A percentile compares a stretch with the other conserved stretches of the same genome.
phyloP scores from a whole-genome alignment of 2,329 filamentous ascomycete genomes.

The Cercospora zeae-maydis region DNA sequence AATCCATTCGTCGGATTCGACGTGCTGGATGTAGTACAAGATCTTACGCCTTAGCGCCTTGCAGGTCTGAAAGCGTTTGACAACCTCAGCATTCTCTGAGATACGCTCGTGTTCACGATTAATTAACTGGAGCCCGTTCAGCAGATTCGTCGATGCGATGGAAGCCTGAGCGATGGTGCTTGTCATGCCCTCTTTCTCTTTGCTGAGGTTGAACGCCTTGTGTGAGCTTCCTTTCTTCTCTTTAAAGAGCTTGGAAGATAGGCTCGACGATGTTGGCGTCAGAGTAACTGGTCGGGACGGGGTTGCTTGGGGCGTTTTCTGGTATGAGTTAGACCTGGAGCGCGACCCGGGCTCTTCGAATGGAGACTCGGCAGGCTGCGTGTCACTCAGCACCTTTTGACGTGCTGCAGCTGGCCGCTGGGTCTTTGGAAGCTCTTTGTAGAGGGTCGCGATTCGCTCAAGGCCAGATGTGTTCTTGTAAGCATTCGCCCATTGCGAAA shows the following conservation, averaged over 20 bases:
- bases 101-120: slow-evolving; percentile 86
- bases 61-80: slow-evolving; percentile 77
- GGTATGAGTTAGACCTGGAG: slow-evolving; percentile 18
- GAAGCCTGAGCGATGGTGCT: slow-evolving; percentile 84
- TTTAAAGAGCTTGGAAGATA: slow-evolving; percentile 34
- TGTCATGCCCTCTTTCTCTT: slow-evolving; percentile 83
- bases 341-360: slow-evolving; percentile 21
- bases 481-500: slow-evolving; percentile 77
- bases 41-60: slow-evolving; percentile 81
- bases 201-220: slow-evolving; percentile 74
- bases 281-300: slow-evolving; percentile 33
- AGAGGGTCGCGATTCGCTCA: slow-evolving; percentile 72
- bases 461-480: slow-evolving; percentile 80
- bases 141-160: slow-evolving; percentile 84
- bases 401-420: slow-evolving; percentile 67
- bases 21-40: slow-evolving; percentile 84
- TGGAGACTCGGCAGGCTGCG: slow-evolving; percentile 41
- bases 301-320: slow-evolving; percentile 13
- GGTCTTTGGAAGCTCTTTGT: slow-evolving; percentile 62
- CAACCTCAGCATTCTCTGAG: slow-evolving; percentile 73
- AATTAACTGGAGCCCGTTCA: slow-evolving; percentile 82
- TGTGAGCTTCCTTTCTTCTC: slow-evolving; percentile 50
- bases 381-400: slow-evolving; percentile 78
- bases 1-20: slow-evolving; percentile 88
- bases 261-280: slow-evolving; percentile 31